Percentiles rank a stretch among this genome's conserved stretches.
These are phyloP conservation scores for Erythrophleum ivorense DNA, from an alignment of 331 rosid genomes.

Conservation along the genomic window DNA sequence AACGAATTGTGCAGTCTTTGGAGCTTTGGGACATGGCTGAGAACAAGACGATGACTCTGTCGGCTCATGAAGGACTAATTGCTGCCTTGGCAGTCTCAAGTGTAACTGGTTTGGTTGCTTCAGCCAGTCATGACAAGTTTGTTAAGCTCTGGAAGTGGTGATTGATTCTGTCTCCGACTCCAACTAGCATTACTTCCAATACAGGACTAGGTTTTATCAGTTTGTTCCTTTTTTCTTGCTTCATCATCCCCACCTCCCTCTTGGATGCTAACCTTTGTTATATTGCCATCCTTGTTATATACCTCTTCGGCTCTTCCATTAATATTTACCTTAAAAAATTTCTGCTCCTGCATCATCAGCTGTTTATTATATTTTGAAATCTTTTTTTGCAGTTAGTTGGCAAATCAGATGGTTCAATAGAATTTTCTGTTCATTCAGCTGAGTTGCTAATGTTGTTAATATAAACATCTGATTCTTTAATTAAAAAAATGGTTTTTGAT, in stretches of 20 bases:
- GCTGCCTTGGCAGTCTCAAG: conserved; percentile 76
- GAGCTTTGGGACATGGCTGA: conserved; percentile 94
- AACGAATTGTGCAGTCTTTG: conserved; percentile 61
- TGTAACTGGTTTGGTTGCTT: conserved; percentile 80
- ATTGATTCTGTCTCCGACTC: conserved; percentile 25
- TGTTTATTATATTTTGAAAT: background rate
- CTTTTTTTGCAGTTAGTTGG: background rate
- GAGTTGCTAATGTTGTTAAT: background rate
- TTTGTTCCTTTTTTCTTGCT: conserved; percentile 26
- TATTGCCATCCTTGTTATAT: conserved; percentile 19
- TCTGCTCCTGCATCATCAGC: background rate
- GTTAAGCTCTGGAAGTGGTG: conserved; percentile 83
- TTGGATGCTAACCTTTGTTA: conserved; percentile 37
- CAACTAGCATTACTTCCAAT: conserved; percentile 33
- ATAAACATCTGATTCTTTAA: too few species aligned
- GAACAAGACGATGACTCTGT: conserved; percentile 76
- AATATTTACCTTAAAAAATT: background rate
- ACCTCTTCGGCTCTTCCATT: background rate
- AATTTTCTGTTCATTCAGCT: background rate
- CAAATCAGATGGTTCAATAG: background rate
- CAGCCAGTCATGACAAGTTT: conserved; percentile 82
- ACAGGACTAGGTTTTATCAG: conserved; percentile 36
- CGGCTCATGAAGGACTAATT: conserved; percentile 86
- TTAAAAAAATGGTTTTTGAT: too few species aligned
- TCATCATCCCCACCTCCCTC: conserved; percentile 30